phyloP scores from a whole-genome alignment of 2,329 filamentous ascomycete genomes.

The Aspergillus pseudoterreus region DNA sequence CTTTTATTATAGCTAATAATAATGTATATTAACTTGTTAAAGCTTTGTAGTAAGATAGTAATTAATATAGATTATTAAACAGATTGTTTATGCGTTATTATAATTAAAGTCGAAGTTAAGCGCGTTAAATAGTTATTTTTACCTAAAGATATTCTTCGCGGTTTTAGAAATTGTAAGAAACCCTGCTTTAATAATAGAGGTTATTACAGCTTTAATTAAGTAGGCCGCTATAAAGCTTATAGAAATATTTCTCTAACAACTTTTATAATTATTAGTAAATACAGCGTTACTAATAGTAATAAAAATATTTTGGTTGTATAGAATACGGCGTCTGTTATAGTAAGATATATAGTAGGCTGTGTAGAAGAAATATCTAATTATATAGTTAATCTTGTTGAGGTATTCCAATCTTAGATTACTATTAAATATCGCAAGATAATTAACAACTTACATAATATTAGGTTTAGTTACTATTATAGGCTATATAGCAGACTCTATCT shows the following conservation, averaged over 20 bases:
- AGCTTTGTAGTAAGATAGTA: neutral
- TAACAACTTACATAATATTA: neutral
- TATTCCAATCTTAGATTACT: neutral
- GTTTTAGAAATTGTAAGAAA: neutral
- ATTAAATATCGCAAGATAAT: neutral
- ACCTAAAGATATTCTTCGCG: neutral
- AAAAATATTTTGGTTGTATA: neutral
- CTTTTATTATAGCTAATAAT: neutral
- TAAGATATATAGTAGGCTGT: neutral
- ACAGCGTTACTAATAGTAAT: neutral
- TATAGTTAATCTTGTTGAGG: neutral
- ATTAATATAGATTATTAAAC: neutral
- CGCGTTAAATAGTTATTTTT: neutral
- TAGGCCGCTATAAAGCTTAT: neutral
- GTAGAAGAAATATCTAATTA: neutral
- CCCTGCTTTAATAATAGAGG: neutral
- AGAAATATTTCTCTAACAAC: neutral
- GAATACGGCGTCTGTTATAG: neutral
- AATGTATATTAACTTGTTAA: neutral
- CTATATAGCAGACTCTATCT: neutral
- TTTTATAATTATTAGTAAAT: neutral
- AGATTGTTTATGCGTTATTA: neutral
- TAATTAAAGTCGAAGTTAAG: neutral
- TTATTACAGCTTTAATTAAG: neutral
- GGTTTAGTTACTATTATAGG: neutral